Conservation (phyloP, 208 protist species). For the Trypanosoma conorhini region DNA sequence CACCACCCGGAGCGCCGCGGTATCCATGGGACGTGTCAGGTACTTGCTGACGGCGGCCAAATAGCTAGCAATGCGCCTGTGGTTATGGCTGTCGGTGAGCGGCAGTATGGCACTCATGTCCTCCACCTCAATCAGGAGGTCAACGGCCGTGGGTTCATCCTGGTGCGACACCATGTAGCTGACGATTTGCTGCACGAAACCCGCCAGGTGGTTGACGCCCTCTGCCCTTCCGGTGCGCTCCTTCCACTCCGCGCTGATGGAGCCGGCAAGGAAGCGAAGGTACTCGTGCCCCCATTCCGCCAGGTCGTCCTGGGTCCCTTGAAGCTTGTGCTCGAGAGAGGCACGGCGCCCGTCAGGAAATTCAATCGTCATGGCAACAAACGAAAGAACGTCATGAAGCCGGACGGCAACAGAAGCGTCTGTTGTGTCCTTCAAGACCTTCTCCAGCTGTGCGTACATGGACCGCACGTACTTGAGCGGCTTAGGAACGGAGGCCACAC, state of each 20-base stretch:
- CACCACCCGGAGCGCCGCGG: constrained; percentile 86
- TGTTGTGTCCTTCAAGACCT: constrained; percentile 68
- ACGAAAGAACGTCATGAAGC: constrained; percentile 97
- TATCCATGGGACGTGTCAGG: constrained; percentile 95
- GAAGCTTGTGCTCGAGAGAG: constrained; percentile 96
- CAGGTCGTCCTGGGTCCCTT: constrained; percentile 94
- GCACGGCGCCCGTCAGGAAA: constrained; percentile 55
- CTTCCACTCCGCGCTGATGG: constrained; percentile 95
- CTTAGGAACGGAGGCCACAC: constrained; percentile 99
- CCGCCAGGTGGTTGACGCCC: constrained; percentile 77
- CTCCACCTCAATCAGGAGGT: constrained; percentile 98
- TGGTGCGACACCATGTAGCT: constrained; percentile 96
- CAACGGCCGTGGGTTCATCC: constrained; percentile 98
- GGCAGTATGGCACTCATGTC: constrained; percentile 86
- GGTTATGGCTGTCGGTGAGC: constrained; percentile 95
- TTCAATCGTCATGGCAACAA: constrained; percentile 98
- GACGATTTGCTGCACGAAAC: constrained; percentile 94
- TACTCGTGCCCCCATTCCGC: constrained; percentile 99
- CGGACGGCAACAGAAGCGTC: constrained; percentile 56
- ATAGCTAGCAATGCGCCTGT: constrained; percentile 96
- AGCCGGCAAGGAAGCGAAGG: constrained; percentile 94
- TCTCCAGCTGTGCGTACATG: constrained; percentile 94
- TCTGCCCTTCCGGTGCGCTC: constrained; percentile 48
- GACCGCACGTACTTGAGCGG: constrained; percentile 99
- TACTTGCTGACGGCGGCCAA: constrained; percentile 93